Percentiles rank a stretch among this genome's conserved stretches.
phyloP scores from a whole-genome alignment of 805 yeast genomes.

The Wickerhamiella nectarea region DNA sequence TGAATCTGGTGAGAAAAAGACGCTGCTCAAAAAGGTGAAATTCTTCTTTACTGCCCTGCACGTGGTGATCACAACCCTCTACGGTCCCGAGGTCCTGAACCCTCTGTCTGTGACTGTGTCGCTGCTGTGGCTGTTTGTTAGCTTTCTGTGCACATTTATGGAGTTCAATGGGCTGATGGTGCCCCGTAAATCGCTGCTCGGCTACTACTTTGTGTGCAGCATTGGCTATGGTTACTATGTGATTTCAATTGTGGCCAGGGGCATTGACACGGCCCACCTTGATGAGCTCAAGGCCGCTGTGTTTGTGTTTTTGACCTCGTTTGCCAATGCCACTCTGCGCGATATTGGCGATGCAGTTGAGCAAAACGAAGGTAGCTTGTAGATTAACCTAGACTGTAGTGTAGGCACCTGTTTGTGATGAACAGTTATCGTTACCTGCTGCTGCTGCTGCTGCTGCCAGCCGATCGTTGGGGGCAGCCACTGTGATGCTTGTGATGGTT shows the following conservation, averaged over 20 bases:
- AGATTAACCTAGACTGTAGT: no score
- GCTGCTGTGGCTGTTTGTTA: slow-evolving; percentile 11
- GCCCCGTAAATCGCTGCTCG: slow-evolving; percentile 17
- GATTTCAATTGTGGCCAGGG: slow-evolving; percentile 13
- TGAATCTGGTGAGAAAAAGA: slow-evolving; percentile 12
- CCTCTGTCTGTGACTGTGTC: slow-evolving; percentile 13
- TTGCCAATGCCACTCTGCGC: slow-evolving; percentile 17
- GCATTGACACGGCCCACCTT: slow-evolving; percentile 7
- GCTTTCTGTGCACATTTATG: slow-evolving; percentile 17
- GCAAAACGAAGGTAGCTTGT: not conserved
- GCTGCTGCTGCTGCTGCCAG: no score
- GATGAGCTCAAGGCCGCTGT: slow-evolving; percentile 6
- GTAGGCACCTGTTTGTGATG: no score
- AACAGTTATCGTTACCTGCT: no score
- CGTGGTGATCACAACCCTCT: slow-evolving; percentile 8
- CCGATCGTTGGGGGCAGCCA: no score
- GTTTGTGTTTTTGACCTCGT: slow-evolving; percentile 16
- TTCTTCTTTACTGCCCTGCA: slow-evolving; percentile 14
- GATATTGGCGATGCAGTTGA: slow-evolving; percentile 16
- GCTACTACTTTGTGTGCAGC: slow-evolving; percentile 18
- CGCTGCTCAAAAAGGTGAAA: slow-evolving; percentile 15
- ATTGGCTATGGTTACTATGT: slow-evolving; percentile 18
- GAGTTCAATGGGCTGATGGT: slow-evolving; percentile 20
- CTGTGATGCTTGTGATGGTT: no score
- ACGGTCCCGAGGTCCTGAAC: slow-evolving; percentile 18